These are phyloP conservation scores for Aspergillus proliferans DNA, from an alignment of 2,329 filamentous ascomycete genomes.

Conservation along the genomic window DNA sequence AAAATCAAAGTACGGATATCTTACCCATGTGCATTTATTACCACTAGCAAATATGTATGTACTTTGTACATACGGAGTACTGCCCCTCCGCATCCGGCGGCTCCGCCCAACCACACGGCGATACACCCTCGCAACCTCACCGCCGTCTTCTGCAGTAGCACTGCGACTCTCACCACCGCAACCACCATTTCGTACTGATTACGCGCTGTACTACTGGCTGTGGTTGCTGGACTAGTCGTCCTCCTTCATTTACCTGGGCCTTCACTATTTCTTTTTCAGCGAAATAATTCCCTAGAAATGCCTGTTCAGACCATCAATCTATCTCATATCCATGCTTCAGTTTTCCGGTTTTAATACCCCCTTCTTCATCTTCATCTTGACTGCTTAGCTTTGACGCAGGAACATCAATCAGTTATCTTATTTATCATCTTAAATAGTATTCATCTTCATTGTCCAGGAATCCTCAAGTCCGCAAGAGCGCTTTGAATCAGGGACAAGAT, in stretches of 20 bases:
- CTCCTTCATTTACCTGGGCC: neutral
- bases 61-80: neutral
- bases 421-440: too few relatives aligned
- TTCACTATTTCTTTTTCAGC: neutral
- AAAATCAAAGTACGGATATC: too few relatives aligned
- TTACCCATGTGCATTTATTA: neutral
- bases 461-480: neutral
- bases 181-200: neutral
- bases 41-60: neutral
- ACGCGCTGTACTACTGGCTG: neutral
- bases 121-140: neutral
- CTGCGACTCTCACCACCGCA: neutral
- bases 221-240: neutral
- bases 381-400: neutral
- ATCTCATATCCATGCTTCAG: neutral
- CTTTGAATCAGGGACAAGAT: neutral
- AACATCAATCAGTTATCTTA: too few relatives aligned
- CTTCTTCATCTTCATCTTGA: neutral
- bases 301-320: neutral
- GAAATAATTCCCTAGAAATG: neutral
- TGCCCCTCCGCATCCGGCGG: conserved; percentile 1
- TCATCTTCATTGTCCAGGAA: too few relatives aligned
- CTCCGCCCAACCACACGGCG: neutral
- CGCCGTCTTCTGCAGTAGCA: neutral
- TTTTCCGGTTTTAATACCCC: neutral